Conservation (phyloP, 805 yeast species). For the Wickerhamomyces silvicola region DNA sequence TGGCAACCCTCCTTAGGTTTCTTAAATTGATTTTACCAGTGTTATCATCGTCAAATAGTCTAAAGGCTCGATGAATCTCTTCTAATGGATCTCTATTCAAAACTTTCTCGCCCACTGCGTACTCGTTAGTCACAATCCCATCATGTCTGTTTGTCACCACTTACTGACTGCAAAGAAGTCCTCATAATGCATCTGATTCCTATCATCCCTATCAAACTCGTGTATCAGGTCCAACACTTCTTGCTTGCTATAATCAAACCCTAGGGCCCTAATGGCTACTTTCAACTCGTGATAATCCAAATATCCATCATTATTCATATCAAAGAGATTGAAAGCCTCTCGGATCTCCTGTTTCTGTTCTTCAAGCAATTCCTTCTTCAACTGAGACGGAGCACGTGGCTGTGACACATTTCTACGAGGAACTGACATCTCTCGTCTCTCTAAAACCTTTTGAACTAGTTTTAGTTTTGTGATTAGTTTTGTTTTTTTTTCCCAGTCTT, state of each 20-base stretch:
- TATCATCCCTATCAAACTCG: conserved; percentile 74
- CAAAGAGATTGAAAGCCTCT: conserved; percentile 89
- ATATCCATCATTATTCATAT: conserved; percentile 84
- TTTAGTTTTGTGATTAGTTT: too few relatives aligned
- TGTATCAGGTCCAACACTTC: conserved; percentile 72
- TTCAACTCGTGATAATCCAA: conserved; percentile 90
- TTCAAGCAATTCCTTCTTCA: conserved; percentile 63
- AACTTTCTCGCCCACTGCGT: conserved; percentile 80
- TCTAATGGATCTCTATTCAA: conserved; percentile 86
- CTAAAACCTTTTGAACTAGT: too few relatives aligned
- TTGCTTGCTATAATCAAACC: conserved; percentile 74
- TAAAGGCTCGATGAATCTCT: conserved; percentile 86
- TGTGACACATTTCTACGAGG: too few relatives aligned
- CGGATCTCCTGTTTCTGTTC: conserved; percentile 88
- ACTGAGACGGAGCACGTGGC: conserved; percentile 27
- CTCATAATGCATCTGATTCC: conserved; percentile 67
- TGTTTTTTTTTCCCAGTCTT: too few relatives aligned
- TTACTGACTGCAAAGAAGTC: conserved; percentile 71
- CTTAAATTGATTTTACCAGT: conserved; percentile 82
- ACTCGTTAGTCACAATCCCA: conserved; percentile 22
- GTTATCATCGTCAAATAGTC: conserved; percentile 77
- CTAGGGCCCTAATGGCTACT: conserved; percentile 85
- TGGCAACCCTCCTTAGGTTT: conserved; percentile 82
- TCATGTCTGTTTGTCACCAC: conserved; percentile 21
- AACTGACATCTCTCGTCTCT: too few relatives aligned